Base-by-base conservation (phyloP, 2,329 filamentous ascomycete genomes). In the Fusarium sp. region DNA sequence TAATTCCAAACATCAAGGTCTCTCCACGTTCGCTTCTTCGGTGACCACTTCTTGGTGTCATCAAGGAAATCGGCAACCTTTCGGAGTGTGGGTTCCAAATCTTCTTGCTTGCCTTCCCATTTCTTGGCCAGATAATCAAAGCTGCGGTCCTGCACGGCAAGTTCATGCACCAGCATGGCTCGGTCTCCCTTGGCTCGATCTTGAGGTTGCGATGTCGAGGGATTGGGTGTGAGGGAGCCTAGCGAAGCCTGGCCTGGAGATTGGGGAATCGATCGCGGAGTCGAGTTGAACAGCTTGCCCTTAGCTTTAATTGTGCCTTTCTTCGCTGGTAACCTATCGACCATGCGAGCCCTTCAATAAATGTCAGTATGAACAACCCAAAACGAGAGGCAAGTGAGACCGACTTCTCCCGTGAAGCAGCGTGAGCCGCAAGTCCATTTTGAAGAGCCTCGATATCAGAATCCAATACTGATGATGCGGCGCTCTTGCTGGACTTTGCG, bases 1-100 rank as follows among this genome's bases (percentile, higher is more conserved):
- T 89, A 89, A 59, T 83, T 85, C 84, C 86, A 91, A 22, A 90
- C 86, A 69, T 91, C 88, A 15, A 91, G 82, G 67, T 91, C 89
- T 76, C 85, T 89, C 84, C 85, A 91, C 65, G 84, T 87, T 24
- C 82, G 79, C 77, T 87, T 88, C 64, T 85, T 84, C 70, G 91
- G 77, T 34, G 80, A 78, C 83, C 86, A 91, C 68, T 83, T 88
- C 63, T 86, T 82, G 6, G 79, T 79, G 4, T 80, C 76, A 6
- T 81, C 66, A 59, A 85, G 82, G 55, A 83, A 83, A 59, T 87
- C 84, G 31, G 87, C 88, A 22, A 89, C 87, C 77, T 90, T 91
- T 49, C 85, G 81, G 14, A 91, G 77, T 1, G 84, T 84, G 5
- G 79, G 76, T 56, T 82, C 81, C 69, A 91, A 84, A 17, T 90